Percentiles rank a stretch among this genome's conserved stretches.
These are phyloP conservation scores for Talaromyces liani DNA, from an alignment of 495 filamentous ascomycete species.

Conservation along the genomic window DNA sequence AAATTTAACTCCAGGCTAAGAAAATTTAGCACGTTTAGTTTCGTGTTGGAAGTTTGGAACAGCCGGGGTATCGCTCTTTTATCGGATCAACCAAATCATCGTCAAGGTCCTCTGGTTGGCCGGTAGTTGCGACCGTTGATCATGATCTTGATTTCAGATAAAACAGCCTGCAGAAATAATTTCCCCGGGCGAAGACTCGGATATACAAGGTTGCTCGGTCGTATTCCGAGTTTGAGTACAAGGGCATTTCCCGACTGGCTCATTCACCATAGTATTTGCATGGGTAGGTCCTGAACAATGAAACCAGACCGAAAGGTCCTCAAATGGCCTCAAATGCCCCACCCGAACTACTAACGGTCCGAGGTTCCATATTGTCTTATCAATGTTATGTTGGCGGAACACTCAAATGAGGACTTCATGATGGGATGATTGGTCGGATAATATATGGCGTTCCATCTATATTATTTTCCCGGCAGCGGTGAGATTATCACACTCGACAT, in stretches of 20 bases:
- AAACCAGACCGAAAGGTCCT: background rate
- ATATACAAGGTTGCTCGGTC: background rate
- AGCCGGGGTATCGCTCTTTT: constrained; percentile 4
- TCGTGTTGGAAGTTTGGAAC: constrained; percentile 8
- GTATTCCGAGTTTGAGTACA: too few relatives aligned
- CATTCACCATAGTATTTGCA: too few relatives aligned
- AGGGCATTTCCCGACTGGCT: background rate
- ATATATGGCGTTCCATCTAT: background rate
- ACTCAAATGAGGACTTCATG: background rate
- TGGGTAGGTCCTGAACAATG: background rate
- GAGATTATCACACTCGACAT: background rate
- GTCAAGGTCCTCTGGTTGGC: background rate
- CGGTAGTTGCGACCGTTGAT: background rate
- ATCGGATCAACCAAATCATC: background rate
- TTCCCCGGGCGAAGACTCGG: background rate
- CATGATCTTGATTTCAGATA: background rate
- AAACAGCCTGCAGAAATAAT: background rate
- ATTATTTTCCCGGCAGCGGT: background rate
- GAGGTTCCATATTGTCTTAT: background rate
- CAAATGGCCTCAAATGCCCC: background rate
- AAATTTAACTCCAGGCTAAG: constrained; percentile 1
- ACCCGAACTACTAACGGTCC: background rate
- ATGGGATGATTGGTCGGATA: background rate
- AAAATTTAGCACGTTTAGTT: background rate
- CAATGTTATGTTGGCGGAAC: background rate